Conservation (phyloP, 2,329 filamentous ascomycete species). For the Penicillium sp. region DNA sequence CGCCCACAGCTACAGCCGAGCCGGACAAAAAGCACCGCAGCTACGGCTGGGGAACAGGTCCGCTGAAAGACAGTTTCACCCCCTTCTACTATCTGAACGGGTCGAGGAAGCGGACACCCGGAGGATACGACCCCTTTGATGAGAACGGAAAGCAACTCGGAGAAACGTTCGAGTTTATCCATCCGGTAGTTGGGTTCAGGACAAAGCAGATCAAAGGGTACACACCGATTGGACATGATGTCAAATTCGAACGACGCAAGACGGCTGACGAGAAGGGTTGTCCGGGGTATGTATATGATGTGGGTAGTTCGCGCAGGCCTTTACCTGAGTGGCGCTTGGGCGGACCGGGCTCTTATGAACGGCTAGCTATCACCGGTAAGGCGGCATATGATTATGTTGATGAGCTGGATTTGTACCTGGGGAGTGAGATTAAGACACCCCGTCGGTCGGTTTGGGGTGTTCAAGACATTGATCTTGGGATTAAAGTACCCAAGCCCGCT, state of each 20-base stretch:
- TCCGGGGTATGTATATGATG: constrained; percentile 11
- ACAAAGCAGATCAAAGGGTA: constrained; percentile 13
- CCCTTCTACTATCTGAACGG: constrained; percentile 18
- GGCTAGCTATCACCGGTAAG: constrained; percentile 14
- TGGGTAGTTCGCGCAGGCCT: constrained; percentile 7
- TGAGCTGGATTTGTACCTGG: constrained; percentile 10
- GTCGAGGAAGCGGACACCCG: constrained; percentile 15
- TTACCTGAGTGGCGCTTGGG: constrained; percentile 21
- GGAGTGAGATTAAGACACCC: constrained; percentile 6
- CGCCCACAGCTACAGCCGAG: background rate
- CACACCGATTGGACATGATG: constrained; percentile 6
- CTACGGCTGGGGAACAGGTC: constrained; percentile 17
- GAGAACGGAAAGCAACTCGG: constrained; percentile 7
- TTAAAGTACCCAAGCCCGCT: background rate
- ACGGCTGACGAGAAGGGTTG: constrained; percentile 5
- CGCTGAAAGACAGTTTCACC: constrained; percentile 16
- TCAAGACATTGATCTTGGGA: background rate
- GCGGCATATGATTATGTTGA: constrained; percentile 17
- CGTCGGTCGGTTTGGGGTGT: background rate
- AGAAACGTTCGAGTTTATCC: constrained; percentile 18
- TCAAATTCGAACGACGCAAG: constrained; percentile 14
- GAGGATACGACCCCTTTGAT: constrained; percentile 10
- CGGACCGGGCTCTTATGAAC: constrained; percentile 18
- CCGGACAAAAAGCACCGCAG: background rate
- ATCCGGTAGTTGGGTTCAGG: constrained; percentile 21